Conservation (phyloP, 2,329 filamentous ascomycete species). For the Aspergillus sclerotialis region DNA sequence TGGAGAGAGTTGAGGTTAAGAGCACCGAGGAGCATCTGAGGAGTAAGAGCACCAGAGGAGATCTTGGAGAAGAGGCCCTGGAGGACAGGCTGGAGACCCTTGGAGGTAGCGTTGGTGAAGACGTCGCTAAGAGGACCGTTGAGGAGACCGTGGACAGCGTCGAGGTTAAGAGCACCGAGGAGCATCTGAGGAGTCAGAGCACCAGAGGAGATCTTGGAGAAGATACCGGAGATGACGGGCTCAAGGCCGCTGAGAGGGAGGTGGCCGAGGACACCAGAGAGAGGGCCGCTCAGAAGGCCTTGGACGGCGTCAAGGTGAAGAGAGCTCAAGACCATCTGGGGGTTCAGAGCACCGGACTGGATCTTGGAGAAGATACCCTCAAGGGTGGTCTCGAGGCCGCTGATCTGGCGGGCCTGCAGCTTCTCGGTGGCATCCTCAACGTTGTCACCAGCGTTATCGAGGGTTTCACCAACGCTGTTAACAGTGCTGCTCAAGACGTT, state of each 20-base stretch:
- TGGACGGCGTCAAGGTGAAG: background rate
- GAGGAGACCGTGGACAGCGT: background rate
- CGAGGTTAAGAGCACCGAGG: background rate
- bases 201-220: constrained; percentile 1
- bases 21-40: background rate
- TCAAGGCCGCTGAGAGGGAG: background rate
- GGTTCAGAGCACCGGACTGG: background rate
- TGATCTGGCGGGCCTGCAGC: too few species aligned
- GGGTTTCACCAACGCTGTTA: background rate
- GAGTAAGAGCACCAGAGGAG: background rate
- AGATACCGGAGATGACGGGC: background rate
- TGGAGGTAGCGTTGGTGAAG: constrained; percentile 1
- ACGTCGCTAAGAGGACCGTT: constrained; percentile 1
- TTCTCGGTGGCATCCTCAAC: constrained; percentile 5
- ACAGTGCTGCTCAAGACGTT: background rate
- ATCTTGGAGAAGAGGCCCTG: background rate
- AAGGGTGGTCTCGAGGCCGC: background rate
- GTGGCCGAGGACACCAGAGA: constrained; percentile 4
- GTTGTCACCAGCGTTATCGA: constrained; percentile 1
- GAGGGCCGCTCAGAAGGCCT: background rate
- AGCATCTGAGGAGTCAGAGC: background rate
- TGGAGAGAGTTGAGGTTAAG: background rate
- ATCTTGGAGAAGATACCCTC: background rate
- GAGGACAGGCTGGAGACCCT: constrained; percentile 7
- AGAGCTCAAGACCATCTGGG: background rate